Conservation (phyloP, 768 basidiomycete species). For the Neoboletus subvelutipes region DNA sequence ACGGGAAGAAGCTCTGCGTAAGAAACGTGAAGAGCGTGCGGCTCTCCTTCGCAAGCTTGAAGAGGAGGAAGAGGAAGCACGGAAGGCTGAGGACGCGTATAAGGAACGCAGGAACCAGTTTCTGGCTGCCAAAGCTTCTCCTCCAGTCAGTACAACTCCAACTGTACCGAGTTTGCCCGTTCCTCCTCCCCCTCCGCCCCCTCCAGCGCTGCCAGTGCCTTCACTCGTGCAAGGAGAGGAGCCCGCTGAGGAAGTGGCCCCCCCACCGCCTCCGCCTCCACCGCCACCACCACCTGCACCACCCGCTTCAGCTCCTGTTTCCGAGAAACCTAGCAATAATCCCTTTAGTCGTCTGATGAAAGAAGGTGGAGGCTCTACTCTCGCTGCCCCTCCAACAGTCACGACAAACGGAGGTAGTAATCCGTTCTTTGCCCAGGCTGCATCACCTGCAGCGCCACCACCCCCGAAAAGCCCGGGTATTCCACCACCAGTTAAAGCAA, state of each 20-base stretch:
- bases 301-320: slow-evolving; percentile 27
- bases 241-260: slow-evolving; percentile 21
- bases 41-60: slow-evolving; percentile 72
- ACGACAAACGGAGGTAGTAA: slow-evolving; percentile 56
- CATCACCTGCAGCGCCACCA: slow-evolving; percentile 36
- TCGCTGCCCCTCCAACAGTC: slow-evolving; percentile 21
- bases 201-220: slow-evolving; percentile 35
- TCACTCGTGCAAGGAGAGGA: slow-evolving; percentile 13
- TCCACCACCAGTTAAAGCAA: slow-evolving; percentile 50
- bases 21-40: slow-evolving; percentile 70
- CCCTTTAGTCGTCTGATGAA: slow-evolving; percentile 75
- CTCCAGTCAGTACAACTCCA: slow-evolving; percentile 29
- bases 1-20: slow-evolving; percentile 69
- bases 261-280: slow-evolving; percentile 37
- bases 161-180: slow-evolving; percentile 33
- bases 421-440: slow-evolving; percentile 64
- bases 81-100: slow-evolving; percentile 44
- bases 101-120: slow-evolving; percentile 33
- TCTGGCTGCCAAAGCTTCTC: slow-evolving; percentile 39
- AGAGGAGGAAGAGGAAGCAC: slow-evolving; percentile 59
- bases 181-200: slow-evolving; percentile 38
- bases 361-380: slow-evolving; percentile 39
- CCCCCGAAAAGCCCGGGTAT: slow-evolving; percentile 35
- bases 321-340: slow-evolving; percentile 64
- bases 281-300: slow-evolving; percentile 29